phyloP scores from a whole-genome alignment of 495 filamentous ascomycete species.

The Penicillium macrosclerotiorum region DNA sequence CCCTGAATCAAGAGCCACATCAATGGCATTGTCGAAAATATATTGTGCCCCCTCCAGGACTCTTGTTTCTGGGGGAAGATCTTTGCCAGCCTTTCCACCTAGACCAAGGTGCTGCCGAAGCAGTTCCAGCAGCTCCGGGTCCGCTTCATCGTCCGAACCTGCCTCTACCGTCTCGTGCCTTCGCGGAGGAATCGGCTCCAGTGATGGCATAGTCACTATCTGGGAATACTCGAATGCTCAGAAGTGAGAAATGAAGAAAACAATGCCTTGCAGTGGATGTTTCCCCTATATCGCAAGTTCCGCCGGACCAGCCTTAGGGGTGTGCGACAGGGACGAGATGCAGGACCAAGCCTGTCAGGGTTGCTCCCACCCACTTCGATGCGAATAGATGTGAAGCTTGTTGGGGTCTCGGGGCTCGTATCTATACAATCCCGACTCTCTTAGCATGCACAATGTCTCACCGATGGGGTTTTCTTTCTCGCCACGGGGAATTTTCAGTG shows the following conservation, averaged over 20 bases:
- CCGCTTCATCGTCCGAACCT: conserved; percentile 78
- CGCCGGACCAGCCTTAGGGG: background rate
- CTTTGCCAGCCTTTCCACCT: conserved; percentile 51
- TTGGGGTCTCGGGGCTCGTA: too few species aligned
- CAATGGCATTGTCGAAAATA: conserved; percentile 89
- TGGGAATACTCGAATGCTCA: background rate
- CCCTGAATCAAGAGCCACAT: conserved; percentile 79
- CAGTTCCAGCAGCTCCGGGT: conserved; percentile 82
- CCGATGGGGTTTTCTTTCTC: conserved; percentile 6
- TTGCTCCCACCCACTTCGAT: background rate
- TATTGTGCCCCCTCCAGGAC: conserved; percentile 81
- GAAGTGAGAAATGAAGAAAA: background rate
- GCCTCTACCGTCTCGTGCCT: conserved; percentile 15
- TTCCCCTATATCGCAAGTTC: conserved; percentile 5
- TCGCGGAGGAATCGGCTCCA: conserved; percentile 15
- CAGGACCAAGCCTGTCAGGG: background rate
- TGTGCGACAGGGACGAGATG: conserved; percentile 7
- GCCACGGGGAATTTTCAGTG: conserved; percentile 24
- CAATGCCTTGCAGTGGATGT: background rate
- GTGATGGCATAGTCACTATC: conserved; percentile 18
- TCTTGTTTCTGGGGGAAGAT: conserved; percentile 62
- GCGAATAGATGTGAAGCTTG: background rate
- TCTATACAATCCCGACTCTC: background rate
- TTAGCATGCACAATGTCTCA: background rate
- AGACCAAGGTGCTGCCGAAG: conserved; percentile 75